Evolutionary conservation across 2,329 filamentous ascomycete species (phyloP), one percentile per base, ranked within the genome.

Genomic region (Fusarium denticulatum): DNA sequence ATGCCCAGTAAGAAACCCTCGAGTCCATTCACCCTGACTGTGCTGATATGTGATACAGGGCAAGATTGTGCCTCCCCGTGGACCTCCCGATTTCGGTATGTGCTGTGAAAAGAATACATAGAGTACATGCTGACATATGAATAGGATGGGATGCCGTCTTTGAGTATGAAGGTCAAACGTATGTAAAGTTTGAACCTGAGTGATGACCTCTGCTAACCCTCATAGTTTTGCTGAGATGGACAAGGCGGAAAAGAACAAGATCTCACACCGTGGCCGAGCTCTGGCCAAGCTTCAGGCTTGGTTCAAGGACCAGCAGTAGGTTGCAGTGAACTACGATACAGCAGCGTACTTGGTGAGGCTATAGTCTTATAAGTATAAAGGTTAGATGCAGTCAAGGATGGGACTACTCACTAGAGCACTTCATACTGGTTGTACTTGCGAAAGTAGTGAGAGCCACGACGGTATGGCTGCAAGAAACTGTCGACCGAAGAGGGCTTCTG

Each of bases 111-210:
- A 46, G 22, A 7, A 50, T 32, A 20, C 49, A 24, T 28, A 60
- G n/a, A 34, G n/a, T 59, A 37, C 28, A 60, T 47, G 37, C 64
- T 74, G 28, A 76, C 76, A 36, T 28, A 6, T 53, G 16, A 37
- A 32, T 72, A 97, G 95, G 96, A 50, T 99, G 96, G 96, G 96
- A 99, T 82, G 91, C 96, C 5, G 92, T 97, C 73, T 99, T 99
- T 78, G 96, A 99, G 84, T 96, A 97, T 76, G 89, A 97, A 73
- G 95, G 95, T 46, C 86, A 94, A 83, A 99, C 96, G 85, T 90
- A 81, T 80, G 88, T 46, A 32, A 24, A 18, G 30, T 10, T 24
- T n/a, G 11, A 30, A 50, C 16, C 34, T 1, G 2, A n/a, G n/a
- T 1, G 11, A 18, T 22, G 14, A 59, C 28, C 26, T 30, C 28